Base-by-base conservation (phyloP, 352 stramenopile genomes). In the Phytophthora pluvialis region DNA sequence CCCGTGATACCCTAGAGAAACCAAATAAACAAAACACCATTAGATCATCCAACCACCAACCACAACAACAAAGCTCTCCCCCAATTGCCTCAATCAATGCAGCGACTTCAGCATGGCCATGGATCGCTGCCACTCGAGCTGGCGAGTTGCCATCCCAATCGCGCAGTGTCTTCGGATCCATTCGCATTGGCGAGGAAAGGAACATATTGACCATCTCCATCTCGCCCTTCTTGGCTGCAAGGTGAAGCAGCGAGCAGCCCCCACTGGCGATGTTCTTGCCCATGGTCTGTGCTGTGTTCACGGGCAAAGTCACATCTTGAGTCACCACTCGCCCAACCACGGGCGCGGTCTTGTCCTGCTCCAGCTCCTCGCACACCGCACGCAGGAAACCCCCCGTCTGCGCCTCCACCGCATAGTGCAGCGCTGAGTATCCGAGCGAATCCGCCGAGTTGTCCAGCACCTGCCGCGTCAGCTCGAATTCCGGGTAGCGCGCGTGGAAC, bases 331-430 rank as follows among this genome's bases (percentile, higher is more conserved):
- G 61, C 12, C 49, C 50, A 25, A 65, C 60, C 6, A 84, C 18
- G 1, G 31, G n/a, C 12, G 53, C 47, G 21, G 42, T 63, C 43
- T 54, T 60, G 12, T 61, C 40, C 12, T 77, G 64, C 12, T 56
- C 64, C 3, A 75, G 39, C 5, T 73, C 51, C 10, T 60, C 60
- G 40, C 72, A 83, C 8, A 81, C 71, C 6, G 45, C 58, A 45
- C 43, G 21, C 25, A 91, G 7, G 15, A 93, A 89, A 31, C 58
- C 57, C 1, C 39, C 26, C 83, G 93, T 91, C 57, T 90, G 83
- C 4, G 83, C 82, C 38, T 95, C 87, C 28, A 90, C 68, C 2
- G 85, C 86, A 64, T 94, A 94, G 39, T 94, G 85, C 11, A 94
- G 47, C 31, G 83, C 72, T 4, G 77, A 89, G n/a, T 87, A 86